A percentile compares a stretch with the other conserved stretches of the same genome.
Conservation (phyloP, 1,284 basidiomycete genomes). For the Mycena sp. region DNA sequence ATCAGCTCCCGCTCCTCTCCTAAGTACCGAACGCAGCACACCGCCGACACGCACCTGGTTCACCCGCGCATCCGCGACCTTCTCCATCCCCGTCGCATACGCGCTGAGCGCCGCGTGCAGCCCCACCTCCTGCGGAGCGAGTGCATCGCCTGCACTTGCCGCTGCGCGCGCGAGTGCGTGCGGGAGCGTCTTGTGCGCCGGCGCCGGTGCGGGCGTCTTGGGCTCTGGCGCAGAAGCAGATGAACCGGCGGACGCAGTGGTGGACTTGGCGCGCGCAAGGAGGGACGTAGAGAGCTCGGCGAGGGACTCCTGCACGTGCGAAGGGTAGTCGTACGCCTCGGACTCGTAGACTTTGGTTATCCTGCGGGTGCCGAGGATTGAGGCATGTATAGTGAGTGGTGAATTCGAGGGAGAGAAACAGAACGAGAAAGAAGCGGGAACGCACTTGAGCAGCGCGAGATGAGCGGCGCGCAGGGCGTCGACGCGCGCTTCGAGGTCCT, state of each 20-base stretch:
- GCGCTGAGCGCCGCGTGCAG: conserved; percentile 80
- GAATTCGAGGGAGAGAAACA: too few species aligned
- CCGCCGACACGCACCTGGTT: conserved; percentile 70
- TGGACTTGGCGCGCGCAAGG: too few species aligned
- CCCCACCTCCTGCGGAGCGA: too few species aligned
- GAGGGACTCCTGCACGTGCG: conserved; percentile 77
- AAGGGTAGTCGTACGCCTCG: conserved; percentile 64
- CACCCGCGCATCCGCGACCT: conserved; percentile 86
- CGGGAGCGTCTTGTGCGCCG: conserved; percentile 92
- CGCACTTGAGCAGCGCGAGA: conserved; percentile 81
- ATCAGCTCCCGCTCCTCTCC: too few species aligned
- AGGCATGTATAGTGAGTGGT: too few species aligned
- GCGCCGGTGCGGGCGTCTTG: conserved; percentile 96
- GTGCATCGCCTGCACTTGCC: conserved; percentile 4
- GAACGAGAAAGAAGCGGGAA: too few species aligned
- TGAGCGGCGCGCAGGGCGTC: conserved; percentile 91
- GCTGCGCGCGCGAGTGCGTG: conserved; percentile 90
- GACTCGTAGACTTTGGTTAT: conserved; percentile 88
- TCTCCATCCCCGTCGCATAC: conserved; percentile 89
- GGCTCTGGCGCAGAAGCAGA: conserved; percentile 70
- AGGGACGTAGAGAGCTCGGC: conserved; percentile 78
- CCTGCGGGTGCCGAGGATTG: conserved; percentile 57
- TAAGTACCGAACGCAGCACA: too few species aligned
- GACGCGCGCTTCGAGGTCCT: conserved; percentile 93
- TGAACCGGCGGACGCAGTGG: too few species aligned